Evolutionary conservation across 768 basidiomycete genomes (phyloP).

Genomic region (Lanmaoa rubissima): DNA sequence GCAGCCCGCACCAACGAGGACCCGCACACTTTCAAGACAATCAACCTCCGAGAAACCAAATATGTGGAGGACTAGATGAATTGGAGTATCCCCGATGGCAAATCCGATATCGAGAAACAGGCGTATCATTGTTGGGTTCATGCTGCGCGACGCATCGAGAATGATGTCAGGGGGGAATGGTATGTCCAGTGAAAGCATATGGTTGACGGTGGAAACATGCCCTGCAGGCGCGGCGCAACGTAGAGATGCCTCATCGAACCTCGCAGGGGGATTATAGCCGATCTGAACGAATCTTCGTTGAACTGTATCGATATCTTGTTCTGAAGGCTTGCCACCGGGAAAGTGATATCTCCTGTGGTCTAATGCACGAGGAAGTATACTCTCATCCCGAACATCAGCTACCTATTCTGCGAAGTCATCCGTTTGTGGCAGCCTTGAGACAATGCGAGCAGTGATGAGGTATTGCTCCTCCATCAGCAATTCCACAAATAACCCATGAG

Average conservation of each 20-base stretch:
- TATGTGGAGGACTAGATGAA: background rate
- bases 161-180: slow-evolving; percentile 6
- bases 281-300: slow-evolving; percentile 6
- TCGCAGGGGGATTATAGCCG: background rate
- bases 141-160: background rate
- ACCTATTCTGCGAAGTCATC: slow-evolving; percentile 15
- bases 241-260: background rate
- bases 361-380: background rate
- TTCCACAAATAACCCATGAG: background rate
- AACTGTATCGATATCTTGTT: background rate
- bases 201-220: background rate
- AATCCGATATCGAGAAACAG: background rate
- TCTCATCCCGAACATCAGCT: background rate
- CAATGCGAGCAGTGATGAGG: background rate
- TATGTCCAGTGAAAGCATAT: background rate
- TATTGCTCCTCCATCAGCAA: background rate
- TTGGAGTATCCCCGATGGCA: background rate
- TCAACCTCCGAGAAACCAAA: background rate
- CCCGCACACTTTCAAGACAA: background rate
- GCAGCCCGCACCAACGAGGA: slow-evolving; percentile 12
- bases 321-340: too few species aligned
- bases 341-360: background rate
- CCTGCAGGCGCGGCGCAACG: background rate
- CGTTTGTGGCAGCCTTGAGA: slow-evolving; percentile 2
- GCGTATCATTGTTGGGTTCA: background rate